These are phyloP conservation scores for Withania somnifera DNA, from an alignment of 305 asterid species.

Conservation along the genomic window DNA sequence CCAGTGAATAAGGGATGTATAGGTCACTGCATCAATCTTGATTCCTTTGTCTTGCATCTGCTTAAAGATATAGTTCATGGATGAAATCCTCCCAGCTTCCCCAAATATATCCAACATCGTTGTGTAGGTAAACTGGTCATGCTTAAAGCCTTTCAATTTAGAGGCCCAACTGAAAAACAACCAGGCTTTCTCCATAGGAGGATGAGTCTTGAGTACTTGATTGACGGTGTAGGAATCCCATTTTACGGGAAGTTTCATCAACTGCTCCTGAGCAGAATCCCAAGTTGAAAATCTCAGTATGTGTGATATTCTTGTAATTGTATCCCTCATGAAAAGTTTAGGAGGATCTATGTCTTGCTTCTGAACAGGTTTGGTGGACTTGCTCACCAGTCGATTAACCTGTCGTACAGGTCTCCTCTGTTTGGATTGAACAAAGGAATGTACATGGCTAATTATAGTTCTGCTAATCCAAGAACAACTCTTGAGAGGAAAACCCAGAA, in stretches of 20 bases:
- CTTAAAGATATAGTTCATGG: slow-evolving; percentile 61
- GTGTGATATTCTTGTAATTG: slow-evolving; percentile 42
- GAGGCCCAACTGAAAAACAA: slow-evolving; percentile 88
- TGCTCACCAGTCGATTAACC: slow-evolving; percentile 9
- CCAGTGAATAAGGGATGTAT: slow-evolving; percentile 83
- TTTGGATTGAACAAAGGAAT: neutral
- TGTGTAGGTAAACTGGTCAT: slow-evolving; percentile 87
- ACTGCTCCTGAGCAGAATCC: slow-evolving; percentile 68
- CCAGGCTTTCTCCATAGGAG: slow-evolving; percentile 95
- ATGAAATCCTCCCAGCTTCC: slow-evolving; percentile 69
- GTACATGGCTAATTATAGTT: slow-evolving; percentile 1
- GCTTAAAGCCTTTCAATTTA: slow-evolving; percentile 46
- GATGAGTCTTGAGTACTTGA: slow-evolving; percentile 89
- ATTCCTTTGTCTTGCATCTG: slow-evolving; percentile 66
- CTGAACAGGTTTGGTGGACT: slow-evolving; percentile 16
- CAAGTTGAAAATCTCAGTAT: slow-evolving; percentile 61
- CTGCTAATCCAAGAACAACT: slow-evolving; percentile 14
- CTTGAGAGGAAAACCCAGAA: slow-evolving; percentile 1
- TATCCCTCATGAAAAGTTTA: slow-evolving; percentile 40
- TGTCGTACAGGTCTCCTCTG: slow-evolving; percentile 19
- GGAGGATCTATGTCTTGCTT: slow-evolving; percentile 19
- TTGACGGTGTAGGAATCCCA: slow-evolving; percentile 86
- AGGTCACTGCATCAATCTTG: slow-evolving; percentile 66
- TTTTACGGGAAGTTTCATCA: slow-evolving; percentile 40
- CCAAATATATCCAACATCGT: slow-evolving; percentile 96